phyloP scores from a whole-genome alignment of 2,329 filamentous ascomycete genomes.

The Paracorniculantispora psalliotae region DNA sequence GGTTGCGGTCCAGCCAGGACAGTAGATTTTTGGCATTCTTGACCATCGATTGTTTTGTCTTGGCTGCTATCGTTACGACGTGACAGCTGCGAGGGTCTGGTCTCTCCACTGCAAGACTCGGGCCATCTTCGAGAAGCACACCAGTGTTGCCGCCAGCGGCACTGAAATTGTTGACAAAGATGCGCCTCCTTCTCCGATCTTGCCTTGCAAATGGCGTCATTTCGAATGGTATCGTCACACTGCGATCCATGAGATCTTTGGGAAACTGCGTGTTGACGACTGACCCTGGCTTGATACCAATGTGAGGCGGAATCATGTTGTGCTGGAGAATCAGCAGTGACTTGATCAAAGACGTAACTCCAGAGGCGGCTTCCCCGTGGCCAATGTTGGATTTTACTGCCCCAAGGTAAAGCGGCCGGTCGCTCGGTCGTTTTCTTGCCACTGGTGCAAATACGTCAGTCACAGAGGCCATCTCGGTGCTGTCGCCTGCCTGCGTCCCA shows the following conservation, averaged over 20 bases:
- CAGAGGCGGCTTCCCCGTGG: conserved; percentile 41
- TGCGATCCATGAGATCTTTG: conserved; percentile 34
- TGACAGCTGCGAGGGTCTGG: conserved; percentile 50
- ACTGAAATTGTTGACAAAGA: conserved; percentile 48
- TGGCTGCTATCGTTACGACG: conserved; percentile 51
- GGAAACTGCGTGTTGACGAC: conserved; percentile 41
- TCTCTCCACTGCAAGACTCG: background rate
- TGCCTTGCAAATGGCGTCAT: conserved; percentile 31
- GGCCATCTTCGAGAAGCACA: conserved; percentile 5
- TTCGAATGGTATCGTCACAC: conserved; percentile 36
- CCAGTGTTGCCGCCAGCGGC: conserved; percentile 56
- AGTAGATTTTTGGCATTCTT: conserved; percentile 52
- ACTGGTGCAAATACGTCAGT: conserved; percentile 55
- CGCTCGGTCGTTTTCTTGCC: conserved; percentile 32
- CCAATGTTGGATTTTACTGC: conserved; percentile 49
- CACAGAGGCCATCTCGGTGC: conserved; percentile 52
- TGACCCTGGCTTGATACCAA: conserved; percentile 49
- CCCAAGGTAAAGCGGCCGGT: conserved; percentile 38
- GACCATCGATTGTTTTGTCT: conserved; percentile 49
- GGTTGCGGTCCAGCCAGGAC: conserved; percentile 46
- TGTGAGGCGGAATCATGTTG: conserved; percentile 44
- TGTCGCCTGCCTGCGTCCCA: conserved; percentile 41
- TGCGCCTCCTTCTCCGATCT: conserved; percentile 27
- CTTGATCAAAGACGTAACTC: conserved; percentile 41
- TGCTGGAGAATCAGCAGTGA: conserved; percentile 45